Conservation (phyloP, 768 basidiomycete species). For the Kwoniella bestiolae region DNA sequence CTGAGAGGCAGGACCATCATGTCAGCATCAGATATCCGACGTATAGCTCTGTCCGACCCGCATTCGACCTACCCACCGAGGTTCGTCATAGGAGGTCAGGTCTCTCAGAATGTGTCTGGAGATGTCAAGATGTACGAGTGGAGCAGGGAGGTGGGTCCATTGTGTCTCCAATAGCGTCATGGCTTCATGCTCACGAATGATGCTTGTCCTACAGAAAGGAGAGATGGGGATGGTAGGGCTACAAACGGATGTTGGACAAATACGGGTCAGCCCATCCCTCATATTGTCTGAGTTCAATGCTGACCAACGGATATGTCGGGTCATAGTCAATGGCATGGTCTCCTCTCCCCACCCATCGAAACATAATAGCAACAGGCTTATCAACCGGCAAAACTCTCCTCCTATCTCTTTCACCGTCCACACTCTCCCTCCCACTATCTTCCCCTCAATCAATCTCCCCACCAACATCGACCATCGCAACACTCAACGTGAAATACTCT, state of each 20-base stretch:
- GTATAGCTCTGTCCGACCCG: slow-evolving; percentile 41
- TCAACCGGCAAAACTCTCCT: slow-evolving; percentile 44
- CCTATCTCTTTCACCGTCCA: slow-evolving; percentile 43
- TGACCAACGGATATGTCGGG: neutral
- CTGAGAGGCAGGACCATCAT: neutral
- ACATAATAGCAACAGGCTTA: slow-evolving; percentile 45
- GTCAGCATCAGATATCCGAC: slow-evolving; percentile 13
- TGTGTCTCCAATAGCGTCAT: no score
- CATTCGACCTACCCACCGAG: slow-evolving; percentile 28
- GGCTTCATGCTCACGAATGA: neutral
- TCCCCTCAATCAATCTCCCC: slow-evolving; percentile 14
- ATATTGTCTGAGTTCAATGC: neutral
- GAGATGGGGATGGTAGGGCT: slow-evolving; percentile 47
- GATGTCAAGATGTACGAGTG: slow-evolving; percentile 54
- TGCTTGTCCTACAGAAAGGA: slow-evolving; percentile 23
- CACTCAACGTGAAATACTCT: slow-evolving; percentile 39
- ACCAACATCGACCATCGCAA: slow-evolving; percentile 24
- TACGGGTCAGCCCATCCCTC: slow-evolving; percentile 36
- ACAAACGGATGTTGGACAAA: slow-evolving; percentile 50
- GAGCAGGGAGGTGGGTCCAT: slow-evolving; percentile 30
- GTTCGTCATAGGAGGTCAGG: slow-evolving; percentile 49
- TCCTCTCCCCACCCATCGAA: slow-evolving; percentile 35
- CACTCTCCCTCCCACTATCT: slow-evolving; percentile 30
- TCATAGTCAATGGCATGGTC: slow-evolving; percentile 51
- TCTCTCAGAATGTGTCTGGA: slow-evolving; percentile 34